Evolutionary conservation across 2,329 filamentous ascomycete species (phyloP).

Genomic region (Fusarium sp.): DNA sequence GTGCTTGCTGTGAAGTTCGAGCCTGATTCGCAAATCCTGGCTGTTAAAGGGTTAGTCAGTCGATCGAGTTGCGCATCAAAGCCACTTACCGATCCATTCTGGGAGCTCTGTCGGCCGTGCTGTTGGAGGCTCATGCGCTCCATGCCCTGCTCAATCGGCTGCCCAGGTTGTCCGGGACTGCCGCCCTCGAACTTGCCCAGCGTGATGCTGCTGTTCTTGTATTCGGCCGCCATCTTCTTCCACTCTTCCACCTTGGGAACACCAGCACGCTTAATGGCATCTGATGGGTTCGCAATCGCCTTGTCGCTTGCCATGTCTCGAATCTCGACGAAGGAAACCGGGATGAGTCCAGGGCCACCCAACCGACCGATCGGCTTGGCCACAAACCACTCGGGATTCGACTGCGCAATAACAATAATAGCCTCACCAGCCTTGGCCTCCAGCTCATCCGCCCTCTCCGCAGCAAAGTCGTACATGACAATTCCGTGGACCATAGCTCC

Average conservation of each 20-base stretch:
- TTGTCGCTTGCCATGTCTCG: constrained; percentile 91
- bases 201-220: constrained; percentile 99
- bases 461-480: constrained; percentile 96
- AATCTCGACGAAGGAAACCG: constrained; percentile 96
- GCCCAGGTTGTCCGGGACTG: constrained; percentile 50
- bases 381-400: constrained; percentile 98
- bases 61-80: neutral
- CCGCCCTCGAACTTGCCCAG: constrained; percentile 86
- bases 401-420: constrained; percentile 98
- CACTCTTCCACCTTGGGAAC: constrained; percentile 97
- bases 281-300: constrained; percentile 82
- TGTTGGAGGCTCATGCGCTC: constrained; percentile 80
- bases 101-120: constrained; percentile 42
- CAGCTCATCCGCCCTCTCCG: constrained; percentile 94
- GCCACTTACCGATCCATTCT: constrained; percentile 46
- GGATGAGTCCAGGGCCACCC: constrained; percentile 95
- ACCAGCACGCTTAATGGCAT: constrained; percentile 87
- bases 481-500: constrained; percentile 96
- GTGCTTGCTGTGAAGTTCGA: constrained; percentile 47
- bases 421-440: constrained; percentile 95
- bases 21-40: constrained; percentile 44
- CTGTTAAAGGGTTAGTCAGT: constrained; percentile 10
- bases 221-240: constrained; percentile 99
- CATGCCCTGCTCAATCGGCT: constrained; percentile 75
- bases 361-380: constrained; percentile 98